Evolutionary conservation across 2,329 filamentous ascomycete genomes (phyloP), one percentile per base, ranked within the genome.

Genomic region (Magnaporthales sp.): DNA sequence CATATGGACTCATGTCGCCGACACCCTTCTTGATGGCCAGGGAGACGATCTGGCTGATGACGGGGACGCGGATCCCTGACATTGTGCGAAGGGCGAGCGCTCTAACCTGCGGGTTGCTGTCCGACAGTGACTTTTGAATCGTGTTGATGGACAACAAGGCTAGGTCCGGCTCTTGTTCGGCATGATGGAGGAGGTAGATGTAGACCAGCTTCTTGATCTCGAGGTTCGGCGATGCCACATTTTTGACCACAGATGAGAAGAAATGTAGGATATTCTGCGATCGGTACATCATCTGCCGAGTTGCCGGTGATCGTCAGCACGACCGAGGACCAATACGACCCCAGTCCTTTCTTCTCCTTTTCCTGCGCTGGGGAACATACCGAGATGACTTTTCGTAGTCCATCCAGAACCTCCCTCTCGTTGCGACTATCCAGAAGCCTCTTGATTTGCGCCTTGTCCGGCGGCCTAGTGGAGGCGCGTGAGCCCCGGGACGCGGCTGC

Each of bases 191-290:
- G 69, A 99, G 88, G 79, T 97, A 99, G 76, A 97, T 96, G 82
- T 99, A 99, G 69, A 99, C 95, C 67, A 99, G 88, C 78, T 98
- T 98, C 80, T 97, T 96, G 78, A 98, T 93, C 74, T 96, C 93
- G 73, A 97, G 85, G 73, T 93, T 97, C 15, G 93, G 91, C 51
- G 92, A 97, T 30, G 94, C 94, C 68, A 97, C 92, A 73, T 98
- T 99, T 81, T 99, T 99, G 77, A 99, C 92, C 66, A 99, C 91
- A 27, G 93, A 91, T n/a, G 94, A 96, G 83, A 99, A 99, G 83
- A 94, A 96, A 26, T 91, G 89, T 2, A 96, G 84, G 67, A 93
- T 97, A 13, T 61, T 54, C 76, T 96, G 91, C 72, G 91, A 88
- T 71, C 89, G 88, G 80, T 97, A 98, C 88, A 97, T 96, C 90